Conservation (phyloP, 805 yeast species). For the Metschnikowia cerradonensis region DNA sequence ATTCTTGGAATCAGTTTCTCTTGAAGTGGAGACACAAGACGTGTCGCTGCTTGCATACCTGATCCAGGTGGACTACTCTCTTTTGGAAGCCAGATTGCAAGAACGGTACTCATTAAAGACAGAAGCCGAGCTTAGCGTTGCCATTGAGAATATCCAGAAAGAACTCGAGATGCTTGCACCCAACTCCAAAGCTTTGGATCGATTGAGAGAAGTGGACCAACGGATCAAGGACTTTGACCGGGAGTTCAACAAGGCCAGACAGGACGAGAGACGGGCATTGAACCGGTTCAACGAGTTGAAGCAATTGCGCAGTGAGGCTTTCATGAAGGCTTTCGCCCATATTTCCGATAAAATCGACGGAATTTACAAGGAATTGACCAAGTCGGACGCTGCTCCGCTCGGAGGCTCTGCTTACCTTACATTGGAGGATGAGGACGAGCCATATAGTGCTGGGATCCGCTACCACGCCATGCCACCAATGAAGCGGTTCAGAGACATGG, state of each 20-base stretch:
- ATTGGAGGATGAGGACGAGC: constrained; percentile 85
- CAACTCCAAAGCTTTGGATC: constrained; percentile 74
- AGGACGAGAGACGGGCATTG: constrained; percentile 51
- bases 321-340: constrained; percentile 72
- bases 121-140: constrained; percentile 34
- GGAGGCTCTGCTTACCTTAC: constrained; percentile 94
- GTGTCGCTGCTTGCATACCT: constrained; percentile 37
- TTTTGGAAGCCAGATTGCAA: constrained; percentile 41
- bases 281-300: constrained; percentile 58
- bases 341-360: constrained; percentile 68
- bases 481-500: constrained; percentile 91
- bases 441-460: constrained; percentile 75
- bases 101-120: constrained; percentile 37
- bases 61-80: constrained; percentile 53
- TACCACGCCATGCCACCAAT: constrained; percentile 96
- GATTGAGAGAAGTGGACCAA: constrained; percentile 64
- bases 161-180: constrained; percentile 59
- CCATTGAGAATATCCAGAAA: constrained; percentile 30
- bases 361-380: constrained; percentile 83
- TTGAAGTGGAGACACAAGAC: constrained; percentile 47
- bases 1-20: constrained; percentile 54
- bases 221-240: constrained; percentile 57
- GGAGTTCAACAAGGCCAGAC: constrained; percentile 61
- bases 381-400: constrained; percentile 60
- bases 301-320: constrained; percentile 53